A percentile compares a stretch with the other conserved stretches of the same genome.
Evolutionary conservation across 1,284 basidiomycete species (phyloP).

Genomic region (Ustilago crameri): DNA sequence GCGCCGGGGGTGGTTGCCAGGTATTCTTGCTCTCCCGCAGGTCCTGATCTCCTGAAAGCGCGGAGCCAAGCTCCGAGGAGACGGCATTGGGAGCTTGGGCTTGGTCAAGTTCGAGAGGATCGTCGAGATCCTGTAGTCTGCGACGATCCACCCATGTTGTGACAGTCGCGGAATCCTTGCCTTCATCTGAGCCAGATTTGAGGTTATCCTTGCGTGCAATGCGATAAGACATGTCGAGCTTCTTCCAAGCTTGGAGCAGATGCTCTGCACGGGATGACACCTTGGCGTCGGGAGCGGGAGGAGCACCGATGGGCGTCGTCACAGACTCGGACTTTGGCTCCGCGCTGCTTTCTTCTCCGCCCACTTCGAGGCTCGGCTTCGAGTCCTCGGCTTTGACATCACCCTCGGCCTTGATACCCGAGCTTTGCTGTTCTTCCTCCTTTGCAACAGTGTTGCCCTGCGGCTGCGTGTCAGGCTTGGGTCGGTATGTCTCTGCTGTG

Average conservation of each 20-base stretch:
- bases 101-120: constrained; percentile 40
- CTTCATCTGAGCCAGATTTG: constrained; percentile 67
- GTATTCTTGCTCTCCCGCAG: constrained; percentile 23
- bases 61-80: constrained; percentile 45
- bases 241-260: constrained; percentile 80
- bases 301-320: constrained; percentile 10
- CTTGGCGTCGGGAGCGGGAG: constrained; percentile 30
- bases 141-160: constrained; percentile 41
- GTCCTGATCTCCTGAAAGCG: constrained; percentile 30
- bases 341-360: not conserved
- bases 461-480: constrained; percentile 19
- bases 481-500: constrained; percentile 39
- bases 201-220: constrained; percentile 73
- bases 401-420: not conserved
- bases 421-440: constrained; percentile 4
- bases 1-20: constrained; percentile 40
- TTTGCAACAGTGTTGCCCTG: constrained; percentile 71
- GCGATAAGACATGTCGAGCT: constrained; percentile 80
- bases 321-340: not conserved
- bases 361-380: not conserved
- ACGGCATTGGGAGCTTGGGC: constrained; percentile 56
- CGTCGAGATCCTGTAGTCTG: constrained; percentile 41
- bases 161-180: constrained; percentile 14
- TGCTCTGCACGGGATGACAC: constrained; percentile 66
- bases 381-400: constrained; percentile 13